phyloP scores from a whole-genome alignment of 768 basidiomycete genomes.

The Trametes cubensis region DNA sequence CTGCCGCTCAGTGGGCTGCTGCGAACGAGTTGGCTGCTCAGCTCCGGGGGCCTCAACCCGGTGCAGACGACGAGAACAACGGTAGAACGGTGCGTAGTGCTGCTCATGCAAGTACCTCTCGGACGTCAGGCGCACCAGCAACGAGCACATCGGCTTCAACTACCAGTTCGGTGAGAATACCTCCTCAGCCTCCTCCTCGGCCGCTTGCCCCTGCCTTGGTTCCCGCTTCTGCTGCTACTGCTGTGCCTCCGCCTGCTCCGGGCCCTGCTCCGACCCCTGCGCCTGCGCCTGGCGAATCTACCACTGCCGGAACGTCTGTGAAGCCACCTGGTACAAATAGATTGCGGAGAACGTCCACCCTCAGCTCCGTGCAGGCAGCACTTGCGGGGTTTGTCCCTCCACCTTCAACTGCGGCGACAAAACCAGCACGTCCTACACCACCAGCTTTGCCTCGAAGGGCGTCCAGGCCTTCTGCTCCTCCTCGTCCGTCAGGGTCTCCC shows the following conservation, averaged over 20 bases:
- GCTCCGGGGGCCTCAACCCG: not conserved
- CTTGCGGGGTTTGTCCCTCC: conserved; percentile 10
- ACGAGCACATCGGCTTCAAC: not conserved
- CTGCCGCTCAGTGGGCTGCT: conserved; percentile 20
- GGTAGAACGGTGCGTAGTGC: not conserved
- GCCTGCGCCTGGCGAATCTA: not conserved
- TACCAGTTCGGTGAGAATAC: too few species aligned
- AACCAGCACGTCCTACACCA: not conserved
- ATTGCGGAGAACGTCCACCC: not conserved
- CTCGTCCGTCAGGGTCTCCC: not conserved
- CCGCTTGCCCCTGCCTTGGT: not conserved
- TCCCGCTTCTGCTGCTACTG: not conserved
- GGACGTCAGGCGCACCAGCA: not conserved
- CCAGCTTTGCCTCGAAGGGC: not conserved
- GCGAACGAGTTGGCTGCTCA: conserved; percentile 12
- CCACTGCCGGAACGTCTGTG: not conserved
- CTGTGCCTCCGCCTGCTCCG: not conserved
- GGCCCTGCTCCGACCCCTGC: not conserved
- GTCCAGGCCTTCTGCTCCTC: not conserved
- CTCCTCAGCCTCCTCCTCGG: not conserved
- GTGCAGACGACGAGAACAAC: not conserved
- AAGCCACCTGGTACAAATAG: not conserved
- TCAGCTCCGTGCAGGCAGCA: conserved; percentile 13
- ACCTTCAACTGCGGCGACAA: not conserved
- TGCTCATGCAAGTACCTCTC: not conserved